phyloP scores from a whole-genome alignment of 495 filamentous ascomycete genomes.

The Podospora australis region DNA sequence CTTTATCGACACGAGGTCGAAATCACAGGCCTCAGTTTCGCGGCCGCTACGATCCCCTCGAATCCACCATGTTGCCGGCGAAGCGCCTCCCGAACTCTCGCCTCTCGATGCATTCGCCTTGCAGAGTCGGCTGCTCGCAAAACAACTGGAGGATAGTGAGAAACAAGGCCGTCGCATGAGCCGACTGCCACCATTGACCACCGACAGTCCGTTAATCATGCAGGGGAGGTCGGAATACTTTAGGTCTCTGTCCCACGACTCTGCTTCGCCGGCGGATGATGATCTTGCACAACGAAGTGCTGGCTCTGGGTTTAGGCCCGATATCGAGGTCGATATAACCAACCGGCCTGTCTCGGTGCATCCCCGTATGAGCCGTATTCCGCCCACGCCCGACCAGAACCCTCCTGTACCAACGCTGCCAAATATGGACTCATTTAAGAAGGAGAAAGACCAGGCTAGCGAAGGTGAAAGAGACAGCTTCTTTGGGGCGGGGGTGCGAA shows the following conservation, averaged over 20 bases:
- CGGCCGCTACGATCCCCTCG: constrained; percentile 59
- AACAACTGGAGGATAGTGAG: constrained; percentile 71
- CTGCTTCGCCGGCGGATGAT: constrained; percentile 35
- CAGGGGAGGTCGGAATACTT: constrained; percentile 68
- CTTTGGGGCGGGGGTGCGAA: constrained; percentile 37
- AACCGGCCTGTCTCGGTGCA: constrained; percentile 64
- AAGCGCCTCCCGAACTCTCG: constrained; percentile 84
- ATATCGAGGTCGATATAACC: constrained; percentile 49
- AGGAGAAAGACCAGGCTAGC: constrained; percentile 23
- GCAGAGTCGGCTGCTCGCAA: constrained; percentile 80
- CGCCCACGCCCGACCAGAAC: constrained; percentile 46
- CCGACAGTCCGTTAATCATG: constrained; percentile 62
- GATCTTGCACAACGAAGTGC: constrained; percentile 23
- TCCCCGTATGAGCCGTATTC: constrained; percentile 62
- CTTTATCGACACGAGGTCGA: constrained; percentile 56
- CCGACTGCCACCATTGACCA: constrained; percentile 73
- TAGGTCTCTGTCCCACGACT: constrained; percentile 50
- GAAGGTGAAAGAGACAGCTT: constrained; percentile 24
- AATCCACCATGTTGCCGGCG: constrained; percentile 76
- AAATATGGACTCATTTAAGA: constrained; percentile 26
- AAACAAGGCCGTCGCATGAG: constrained; percentile 70
- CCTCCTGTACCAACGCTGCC: constrained; percentile 35
- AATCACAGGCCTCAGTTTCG: constrained; percentile 54
- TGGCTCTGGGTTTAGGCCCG: constrained; percentile 45
- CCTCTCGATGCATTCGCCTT: constrained; percentile 90